Evolutionary conservation across 345 rosid genomes (phyloP).

Genomic region (Xanthoceras sorbifolium): DNA sequence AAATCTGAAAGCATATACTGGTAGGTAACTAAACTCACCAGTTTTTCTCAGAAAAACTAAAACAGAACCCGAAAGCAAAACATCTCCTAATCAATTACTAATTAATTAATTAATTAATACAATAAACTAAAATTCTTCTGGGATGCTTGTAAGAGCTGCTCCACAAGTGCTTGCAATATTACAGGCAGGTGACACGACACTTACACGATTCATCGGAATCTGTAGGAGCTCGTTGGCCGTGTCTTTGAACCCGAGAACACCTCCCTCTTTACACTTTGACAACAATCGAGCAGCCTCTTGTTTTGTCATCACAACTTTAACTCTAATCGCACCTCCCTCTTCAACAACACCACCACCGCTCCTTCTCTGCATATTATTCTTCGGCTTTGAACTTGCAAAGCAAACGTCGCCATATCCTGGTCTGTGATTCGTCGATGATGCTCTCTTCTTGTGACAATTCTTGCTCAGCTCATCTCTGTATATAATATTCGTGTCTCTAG

Average conservation of each 20-base stretch:
- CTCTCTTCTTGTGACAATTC: conserved; percentile 1
- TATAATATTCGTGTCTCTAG: conserved; percentile 19
- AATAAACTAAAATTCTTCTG: conserved; percentile 32
- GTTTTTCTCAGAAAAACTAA: no score
- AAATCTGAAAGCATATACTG: not conserved
- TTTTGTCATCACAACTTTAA: conserved; percentile 70
- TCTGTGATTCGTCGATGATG: conserved; percentile 22
- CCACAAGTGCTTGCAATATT: not conserved
- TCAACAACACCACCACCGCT: conserved; percentile 13
- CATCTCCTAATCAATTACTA: not conserved
- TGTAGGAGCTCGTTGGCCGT: conserved; percentile 44
- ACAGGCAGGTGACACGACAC: conserved; percentile 17
- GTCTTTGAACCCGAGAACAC: conserved; percentile 51
- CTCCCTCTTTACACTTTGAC: conserved; percentile 51
- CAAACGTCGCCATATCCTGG: conserved; percentile 10
- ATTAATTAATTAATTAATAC: not conserved
- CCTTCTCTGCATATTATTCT: conserved; percentile 13
- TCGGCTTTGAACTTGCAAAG: not conserved
- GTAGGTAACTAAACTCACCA: not conserved
- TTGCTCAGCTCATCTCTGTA: conserved; percentile 34
- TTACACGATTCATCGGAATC: conserved; percentile 48
- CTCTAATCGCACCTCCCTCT: conserved; percentile 36
- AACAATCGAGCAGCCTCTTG: conserved; percentile 53
- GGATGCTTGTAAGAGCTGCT: conserved; percentile 25
- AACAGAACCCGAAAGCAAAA: not conserved